These are phyloP conservation scores for Alloteropsis semialata DNA, from an alignment of 176 grass and related monocot species.

Conservation along the genomic window DNA sequence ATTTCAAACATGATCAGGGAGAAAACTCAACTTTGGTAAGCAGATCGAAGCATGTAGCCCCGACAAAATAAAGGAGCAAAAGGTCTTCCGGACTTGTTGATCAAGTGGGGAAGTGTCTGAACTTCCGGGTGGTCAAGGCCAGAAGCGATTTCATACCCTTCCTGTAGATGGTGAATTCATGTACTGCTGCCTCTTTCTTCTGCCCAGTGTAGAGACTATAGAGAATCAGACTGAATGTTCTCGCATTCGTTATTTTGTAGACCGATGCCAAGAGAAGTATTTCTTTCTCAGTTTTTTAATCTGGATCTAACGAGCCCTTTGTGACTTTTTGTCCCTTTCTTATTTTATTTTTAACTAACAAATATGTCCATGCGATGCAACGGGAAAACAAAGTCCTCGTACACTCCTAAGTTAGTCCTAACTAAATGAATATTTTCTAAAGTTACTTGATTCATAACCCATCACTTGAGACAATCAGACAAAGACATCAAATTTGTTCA, in stretches of 20 bases:
- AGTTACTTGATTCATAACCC: no score
- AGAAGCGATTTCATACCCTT: background rate
- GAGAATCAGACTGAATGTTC: no score
- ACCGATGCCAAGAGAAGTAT: background rate
- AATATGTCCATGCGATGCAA: no score
- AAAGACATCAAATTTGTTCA: no score
- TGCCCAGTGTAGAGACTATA: slow-evolving; percentile 1
- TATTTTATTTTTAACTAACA: no score
- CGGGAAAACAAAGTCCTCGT: no score
- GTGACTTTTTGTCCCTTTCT: no score
- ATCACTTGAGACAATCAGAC: no score
- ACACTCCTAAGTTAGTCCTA: no score
- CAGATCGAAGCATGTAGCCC: background rate
- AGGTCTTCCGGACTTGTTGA: slow-evolving; percentile 1
- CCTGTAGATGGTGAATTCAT: background rate
- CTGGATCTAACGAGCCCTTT: no score
- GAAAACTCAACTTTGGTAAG: slow-evolving; percentile 37
- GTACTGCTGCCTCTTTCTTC: background rate
- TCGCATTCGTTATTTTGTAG: slow-evolving; percentile 3
- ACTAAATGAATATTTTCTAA: no score
- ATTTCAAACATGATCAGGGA: slow-evolving; percentile 82
- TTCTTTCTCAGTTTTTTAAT: background rate
- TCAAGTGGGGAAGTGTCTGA: background rate
- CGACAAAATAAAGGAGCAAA: background rate
- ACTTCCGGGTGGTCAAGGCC: slow-evolving; percentile 23